Evolutionary conservation across 345 rosid genomes (phyloP).

Genomic region (Alliaria petiolata): DNA sequence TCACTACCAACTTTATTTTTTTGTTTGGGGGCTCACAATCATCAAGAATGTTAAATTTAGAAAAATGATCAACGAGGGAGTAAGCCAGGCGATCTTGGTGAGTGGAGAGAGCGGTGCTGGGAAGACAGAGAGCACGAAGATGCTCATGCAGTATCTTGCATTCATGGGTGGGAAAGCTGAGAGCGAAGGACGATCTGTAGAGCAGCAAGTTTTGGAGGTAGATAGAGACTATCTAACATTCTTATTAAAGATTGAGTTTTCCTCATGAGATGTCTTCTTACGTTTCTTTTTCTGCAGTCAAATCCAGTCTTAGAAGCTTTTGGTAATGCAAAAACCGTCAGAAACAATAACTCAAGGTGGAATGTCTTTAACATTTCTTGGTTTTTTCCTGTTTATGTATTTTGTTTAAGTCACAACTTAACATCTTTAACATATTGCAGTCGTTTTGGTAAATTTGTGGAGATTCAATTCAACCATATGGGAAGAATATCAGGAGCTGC

Average conservation of each 20-base stretch:
- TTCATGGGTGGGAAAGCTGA: constrained; percentile 91
- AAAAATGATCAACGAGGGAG: constrained; percentile 81
- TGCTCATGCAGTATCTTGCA: constrained; percentile 95
- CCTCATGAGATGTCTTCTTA: constrained; percentile 10
- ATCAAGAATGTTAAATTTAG: constrained; percentile 42
- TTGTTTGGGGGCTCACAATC: constrained; percentile 15
- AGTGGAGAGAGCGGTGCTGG: constrained; percentile 99
- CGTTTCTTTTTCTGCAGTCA: constrained; percentile 51
- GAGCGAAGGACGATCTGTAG: constrained; percentile 77
- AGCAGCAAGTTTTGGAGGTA: constrained; percentile 98
- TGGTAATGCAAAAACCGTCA: constrained; percentile 98
- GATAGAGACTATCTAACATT: too few species aligned
- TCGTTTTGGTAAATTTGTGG: constrained; percentile 80
- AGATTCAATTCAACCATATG: constrained; percentile 76
- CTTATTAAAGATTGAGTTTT: neutral
- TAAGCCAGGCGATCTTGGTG: constrained; percentile 91
- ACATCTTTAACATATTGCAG: too few species aligned
- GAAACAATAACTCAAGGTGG: constrained; percentile 95
- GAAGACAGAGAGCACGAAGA: constrained; percentile 97
- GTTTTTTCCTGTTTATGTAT: constrained; percentile 8
- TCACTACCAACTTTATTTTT: neutral
- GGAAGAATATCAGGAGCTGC: constrained; percentile 99
- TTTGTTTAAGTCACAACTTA: constrained; percentile 5
- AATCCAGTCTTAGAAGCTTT: constrained; percentile 99
- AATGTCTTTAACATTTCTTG: neutral